phyloP scores from a whole-genome alignment of 495 filamentous ascomycete genomes.

The Penicillium dipodomyicola region DNA sequence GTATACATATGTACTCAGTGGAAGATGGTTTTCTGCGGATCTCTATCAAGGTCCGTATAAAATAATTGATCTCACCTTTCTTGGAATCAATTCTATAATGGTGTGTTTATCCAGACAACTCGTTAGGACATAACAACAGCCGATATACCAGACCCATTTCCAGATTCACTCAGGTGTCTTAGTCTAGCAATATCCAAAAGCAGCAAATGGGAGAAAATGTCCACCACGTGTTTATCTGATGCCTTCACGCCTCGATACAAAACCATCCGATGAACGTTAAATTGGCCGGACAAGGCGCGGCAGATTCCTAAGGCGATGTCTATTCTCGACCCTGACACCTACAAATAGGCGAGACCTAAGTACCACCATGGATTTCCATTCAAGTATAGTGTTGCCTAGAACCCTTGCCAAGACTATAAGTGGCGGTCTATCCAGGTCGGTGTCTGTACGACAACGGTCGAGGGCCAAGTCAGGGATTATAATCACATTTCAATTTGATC shows the following conservation, averaged over 20 bases:
- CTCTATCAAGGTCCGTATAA: not conserved
- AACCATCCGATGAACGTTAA: not conserved
- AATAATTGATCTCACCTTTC: not conserved
- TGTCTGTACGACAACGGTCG: not conserved
- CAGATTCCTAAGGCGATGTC: not conserved
- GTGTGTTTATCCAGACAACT: not conserved
- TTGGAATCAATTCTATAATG: not conserved
- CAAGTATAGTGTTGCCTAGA: not conserved
- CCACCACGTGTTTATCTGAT: not conserved
- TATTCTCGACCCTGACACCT: not conserved
- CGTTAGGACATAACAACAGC: not conserved
- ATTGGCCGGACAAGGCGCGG: not conserved
- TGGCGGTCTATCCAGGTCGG: conserved; percentile 3
- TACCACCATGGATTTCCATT: not conserved
- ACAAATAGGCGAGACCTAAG: not conserved
- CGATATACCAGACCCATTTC: not conserved
- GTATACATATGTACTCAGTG: no score
- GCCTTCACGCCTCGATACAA: not conserved
- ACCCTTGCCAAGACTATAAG: not conserved
- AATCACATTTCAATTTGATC: not conserved
- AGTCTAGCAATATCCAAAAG: conserved; percentile 1
- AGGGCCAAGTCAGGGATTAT: not conserved
- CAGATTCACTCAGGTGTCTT: not conserved
- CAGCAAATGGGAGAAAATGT: not conserved
- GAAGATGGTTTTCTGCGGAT: no score